A percentile compares a stretch with the other conserved stretches of the same genome.
Evolutionary conservation across 441 rosid species (phyloP).

Genomic region (Populus tomentosa): DNA sequence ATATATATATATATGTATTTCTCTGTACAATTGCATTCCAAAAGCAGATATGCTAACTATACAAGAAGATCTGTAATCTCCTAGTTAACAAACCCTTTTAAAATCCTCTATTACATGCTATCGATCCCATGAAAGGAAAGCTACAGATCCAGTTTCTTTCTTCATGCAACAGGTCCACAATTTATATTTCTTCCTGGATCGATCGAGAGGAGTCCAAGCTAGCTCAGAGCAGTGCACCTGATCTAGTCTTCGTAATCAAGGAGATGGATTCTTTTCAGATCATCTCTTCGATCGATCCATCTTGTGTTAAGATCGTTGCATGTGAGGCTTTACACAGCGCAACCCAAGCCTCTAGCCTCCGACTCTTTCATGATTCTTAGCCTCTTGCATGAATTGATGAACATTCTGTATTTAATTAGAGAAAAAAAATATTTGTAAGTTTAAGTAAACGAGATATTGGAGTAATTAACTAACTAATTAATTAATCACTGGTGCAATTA

Average conservation of each 20-base stretch:
- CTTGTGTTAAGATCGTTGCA: too few relatives aligned
- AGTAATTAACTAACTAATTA: too few relatives aligned
- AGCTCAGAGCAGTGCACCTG: too few relatives aligned
- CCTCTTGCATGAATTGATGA: constrained; percentile 60
- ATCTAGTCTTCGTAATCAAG: too few relatives aligned
- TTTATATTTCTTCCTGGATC: background rate
- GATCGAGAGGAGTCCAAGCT: background rate
- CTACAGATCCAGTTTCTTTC: background rate
- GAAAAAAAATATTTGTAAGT: background rate
- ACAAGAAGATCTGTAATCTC: constrained; percentile 6
- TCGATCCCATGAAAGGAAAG: background rate
- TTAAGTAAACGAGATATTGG: background rate
- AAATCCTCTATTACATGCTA: background rate
- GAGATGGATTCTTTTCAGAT: too few relatives aligned
- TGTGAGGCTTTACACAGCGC: constrained; percentile 19
- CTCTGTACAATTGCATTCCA: background rate
- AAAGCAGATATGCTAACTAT: background rate
- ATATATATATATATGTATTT: too few relatives aligned
- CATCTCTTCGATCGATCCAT: background rate
- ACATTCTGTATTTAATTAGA: constrained; percentile 40
- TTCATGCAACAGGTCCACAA: background rate
- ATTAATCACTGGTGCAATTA: background rate
- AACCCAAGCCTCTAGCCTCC: constrained; percentile 46
- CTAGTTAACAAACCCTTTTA: background rate
- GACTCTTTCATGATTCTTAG: constrained; percentile 12